Conservation (phyloP, 2,329 filamentous ascomycete species). For the Colletotrichum sp. region DNA sequence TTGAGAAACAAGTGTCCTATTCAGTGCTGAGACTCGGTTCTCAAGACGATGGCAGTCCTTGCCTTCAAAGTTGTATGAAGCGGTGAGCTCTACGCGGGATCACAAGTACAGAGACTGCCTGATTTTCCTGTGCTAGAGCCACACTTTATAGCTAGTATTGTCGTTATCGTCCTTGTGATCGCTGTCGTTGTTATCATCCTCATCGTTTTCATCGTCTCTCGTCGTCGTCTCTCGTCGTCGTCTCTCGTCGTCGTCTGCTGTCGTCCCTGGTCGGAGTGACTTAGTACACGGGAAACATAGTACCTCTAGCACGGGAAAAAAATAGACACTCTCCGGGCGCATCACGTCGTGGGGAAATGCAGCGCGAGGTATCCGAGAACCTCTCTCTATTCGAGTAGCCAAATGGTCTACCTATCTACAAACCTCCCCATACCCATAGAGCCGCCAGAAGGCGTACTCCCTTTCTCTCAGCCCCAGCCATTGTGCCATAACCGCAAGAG, state of each 20-base stretch:
- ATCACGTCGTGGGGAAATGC: too few relatives aligned
- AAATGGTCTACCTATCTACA: slow-evolving; percentile 6
- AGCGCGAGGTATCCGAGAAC: neutral
- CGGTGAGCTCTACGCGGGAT: neutral
- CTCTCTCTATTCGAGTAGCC: slow-evolving; percentile 13
- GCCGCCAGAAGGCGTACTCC: neutral
- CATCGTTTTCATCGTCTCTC: too few relatives aligned
- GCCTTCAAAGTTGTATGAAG: neutral
- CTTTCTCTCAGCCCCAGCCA: neutral
- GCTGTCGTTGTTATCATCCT: too few relatives aligned
- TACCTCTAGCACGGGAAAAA: too few relatives aligned
- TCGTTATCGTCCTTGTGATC: too few relatives aligned
- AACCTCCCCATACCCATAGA: neutral
- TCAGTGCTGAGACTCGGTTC: neutral
- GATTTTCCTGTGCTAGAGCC: too few relatives aligned
- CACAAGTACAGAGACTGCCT: neutral
- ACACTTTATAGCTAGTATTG: too few relatives aligned
- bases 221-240: too few relatives aligned
- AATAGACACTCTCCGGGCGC: fast-evolving
- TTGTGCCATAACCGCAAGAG: slow-evolving; percentile 5
- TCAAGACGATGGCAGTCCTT: neutral
- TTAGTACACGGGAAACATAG: too few relatives aligned
- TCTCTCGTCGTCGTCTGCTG: too few relatives aligned
- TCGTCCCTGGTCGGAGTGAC: too few relatives aligned
- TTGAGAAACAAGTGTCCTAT: neutral